Evolutionary conservation across 2,329 filamentous ascomycete species (phyloP).

Genomic region (Fusarium austroafricanum): DNA sequence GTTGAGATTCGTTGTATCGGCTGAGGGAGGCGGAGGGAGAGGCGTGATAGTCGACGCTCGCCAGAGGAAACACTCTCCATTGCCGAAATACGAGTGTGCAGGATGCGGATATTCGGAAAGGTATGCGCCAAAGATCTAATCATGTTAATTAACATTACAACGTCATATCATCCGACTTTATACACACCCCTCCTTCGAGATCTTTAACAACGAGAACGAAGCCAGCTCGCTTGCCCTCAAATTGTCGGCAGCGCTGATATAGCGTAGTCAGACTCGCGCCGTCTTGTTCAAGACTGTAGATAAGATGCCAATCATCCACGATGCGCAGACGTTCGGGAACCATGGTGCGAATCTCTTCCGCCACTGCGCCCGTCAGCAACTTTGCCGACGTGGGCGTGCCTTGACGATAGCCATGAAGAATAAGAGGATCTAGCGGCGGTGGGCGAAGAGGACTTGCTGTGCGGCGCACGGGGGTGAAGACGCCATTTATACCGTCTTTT

Average conservation of each 20-base stretch:
- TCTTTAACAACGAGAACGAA: slow-evolving; percentile 92
- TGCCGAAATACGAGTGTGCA: slow-evolving; percentile 88
- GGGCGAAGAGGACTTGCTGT: slow-evolving; percentile 84
- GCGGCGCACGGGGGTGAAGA: slow-evolving; percentile 65
- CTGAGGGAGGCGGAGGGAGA: slow-evolving; percentile 63
- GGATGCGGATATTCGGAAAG: slow-evolving; percentile 89
- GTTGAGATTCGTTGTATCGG: slow-evolving; percentile 60
- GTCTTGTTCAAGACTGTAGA: slow-evolving; percentile 92
- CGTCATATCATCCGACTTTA: slow-evolving; percentile 21
- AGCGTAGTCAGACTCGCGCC: slow-evolving; percentile 88
- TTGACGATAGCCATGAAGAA: slow-evolving; percentile 73
- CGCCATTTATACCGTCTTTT: slow-evolving; percentile 65
- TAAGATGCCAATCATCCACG: slow-evolving; percentile 84
- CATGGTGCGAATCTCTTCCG: slow-evolving; percentile 92
- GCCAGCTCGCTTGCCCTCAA: slow-evolving; percentile 77
- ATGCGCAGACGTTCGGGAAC: slow-evolving; percentile 89
- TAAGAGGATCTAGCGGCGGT: slow-evolving; percentile 85
- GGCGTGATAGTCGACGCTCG: slow-evolving; percentile 69
- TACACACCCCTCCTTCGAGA: slow-evolving; percentile 75
- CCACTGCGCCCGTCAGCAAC: slow-evolving; percentile 78
- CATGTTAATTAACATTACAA: slow-evolving; percentile 18
- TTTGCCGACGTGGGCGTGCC: slow-evolving; percentile 70
- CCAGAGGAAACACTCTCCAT: slow-evolving; percentile 89
- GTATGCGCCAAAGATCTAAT: slow-evolving; percentile 88
- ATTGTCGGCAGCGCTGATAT: slow-evolving; percentile 80